phyloP scores from a whole-genome alignment of 495 filamentous ascomycete genomes.

The Penicillium canariense region DNA sequence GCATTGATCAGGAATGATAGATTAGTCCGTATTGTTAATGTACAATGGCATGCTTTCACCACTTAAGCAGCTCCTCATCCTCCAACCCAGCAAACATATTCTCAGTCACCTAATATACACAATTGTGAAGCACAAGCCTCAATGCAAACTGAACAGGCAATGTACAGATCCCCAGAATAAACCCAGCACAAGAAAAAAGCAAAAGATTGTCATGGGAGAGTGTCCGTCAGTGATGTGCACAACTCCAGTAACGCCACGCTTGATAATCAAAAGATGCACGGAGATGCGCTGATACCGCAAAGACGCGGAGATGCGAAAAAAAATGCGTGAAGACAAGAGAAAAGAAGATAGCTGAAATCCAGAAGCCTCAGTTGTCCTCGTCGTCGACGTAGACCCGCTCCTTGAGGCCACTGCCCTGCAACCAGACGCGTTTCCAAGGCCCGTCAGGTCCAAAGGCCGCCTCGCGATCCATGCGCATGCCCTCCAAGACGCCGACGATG shows the following conservation, averaged over 20 bases:
- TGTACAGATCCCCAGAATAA: not conserved
- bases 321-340: not conserved
- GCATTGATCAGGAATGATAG: not conserved
- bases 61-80: not conserved
- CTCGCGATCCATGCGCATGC: conserved; percentile 70
- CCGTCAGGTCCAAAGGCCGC: conserved; percentile 41
- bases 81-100: not conserved
- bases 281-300: not conserved
- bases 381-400: conserved; percentile 26
- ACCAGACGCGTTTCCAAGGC: conserved; percentile 50
- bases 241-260: conserved; percentile 42
- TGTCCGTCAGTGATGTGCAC: conserved; percentile 21
- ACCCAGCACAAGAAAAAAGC: not conserved
- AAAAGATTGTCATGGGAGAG: conserved; percentile 23
- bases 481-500: conserved; percentile 81
- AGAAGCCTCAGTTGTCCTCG: conserved; percentile 27
- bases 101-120: conserved; percentile 3
- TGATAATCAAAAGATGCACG: conserved; percentile 17
- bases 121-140: not conserved
- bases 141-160: not conserved
- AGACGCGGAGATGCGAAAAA: not conserved
- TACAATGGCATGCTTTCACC: not conserved
- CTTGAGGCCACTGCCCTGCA: conserved; percentile 33
- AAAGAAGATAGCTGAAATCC: conserved; percentile 16
- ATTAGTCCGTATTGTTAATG: not conserved